A percentile compares a stretch with the other conserved stretches of the same genome.
Evolutionary conservation across 73 alveolate species (phyloP).

Genomic region (Uronychia setigera): DNA sequence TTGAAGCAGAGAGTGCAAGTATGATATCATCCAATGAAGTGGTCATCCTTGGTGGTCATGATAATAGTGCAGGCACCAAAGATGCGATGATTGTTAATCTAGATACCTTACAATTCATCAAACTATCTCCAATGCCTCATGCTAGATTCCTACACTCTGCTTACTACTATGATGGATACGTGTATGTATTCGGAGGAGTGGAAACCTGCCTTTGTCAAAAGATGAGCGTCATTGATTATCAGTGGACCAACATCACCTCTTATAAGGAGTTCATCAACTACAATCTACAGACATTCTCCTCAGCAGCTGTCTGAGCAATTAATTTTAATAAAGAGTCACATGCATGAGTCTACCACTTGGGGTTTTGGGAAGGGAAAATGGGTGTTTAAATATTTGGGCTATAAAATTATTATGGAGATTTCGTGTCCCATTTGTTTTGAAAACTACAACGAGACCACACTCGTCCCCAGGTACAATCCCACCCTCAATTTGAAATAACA

Average conservation of each 20-base stretch:
- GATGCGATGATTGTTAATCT: conserved; percentile 75
- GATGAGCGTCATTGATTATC: conserved; percentile 58
- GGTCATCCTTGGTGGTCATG: conserved; percentile 75
- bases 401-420: conserved; percentile 48
- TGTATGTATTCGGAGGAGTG: conserved; percentile 74
- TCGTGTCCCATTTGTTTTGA: conserved; percentile 71
- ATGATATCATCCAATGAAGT: conserved; percentile 67
- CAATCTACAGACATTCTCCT: conserved; percentile 66
- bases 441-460: conserved; percentile 42
- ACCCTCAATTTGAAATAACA: conserved; percentile 20
- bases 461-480: conserved; percentile 15
- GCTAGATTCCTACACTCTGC: conserved; percentile 72
- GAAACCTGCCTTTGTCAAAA: conserved; percentile 70
- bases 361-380: no score
- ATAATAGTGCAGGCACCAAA: conserved; percentile 73
- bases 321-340: no score
- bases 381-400: background rate
- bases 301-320: conserved; percentile 41
- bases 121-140: conserved; percentile 65
- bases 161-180: conserved; percentile 32
- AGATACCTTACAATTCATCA: conserved; percentile 62
- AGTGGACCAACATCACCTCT: conserved; percentile 59
- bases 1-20: conserved; percentile 69
- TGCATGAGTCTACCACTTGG: no score
- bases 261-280: conserved; percentile 56